Percentiles rank a stretch among this genome's conserved stretches.
phyloP scores from a whole-genome alignment of 1,139 yeast genomes.

The Taphrina confusa region DNA sequence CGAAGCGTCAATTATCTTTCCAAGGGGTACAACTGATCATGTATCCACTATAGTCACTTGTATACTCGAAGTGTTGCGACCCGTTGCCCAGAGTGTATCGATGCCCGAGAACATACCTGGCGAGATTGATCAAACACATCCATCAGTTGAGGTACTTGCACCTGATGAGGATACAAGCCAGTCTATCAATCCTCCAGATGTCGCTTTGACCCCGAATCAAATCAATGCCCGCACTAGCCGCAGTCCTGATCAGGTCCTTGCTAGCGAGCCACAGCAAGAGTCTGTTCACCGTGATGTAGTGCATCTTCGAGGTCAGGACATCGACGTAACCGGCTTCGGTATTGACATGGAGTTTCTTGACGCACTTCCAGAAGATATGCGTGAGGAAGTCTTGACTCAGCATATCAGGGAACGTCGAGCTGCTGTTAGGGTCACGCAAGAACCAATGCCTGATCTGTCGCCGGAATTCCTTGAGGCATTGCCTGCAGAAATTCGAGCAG shows the following conservation, averaged over 20 bases:
- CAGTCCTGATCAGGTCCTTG: neutral
- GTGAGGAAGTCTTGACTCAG: conserved; percentile 88
- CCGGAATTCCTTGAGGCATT: conserved; percentile 80
- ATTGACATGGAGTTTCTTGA: conserved; percentile 89
- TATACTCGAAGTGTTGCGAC: conserved; percentile 50
- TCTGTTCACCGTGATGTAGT: conserved; percentile 48
- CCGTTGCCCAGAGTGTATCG: conserved; percentile 47
- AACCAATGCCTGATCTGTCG: conserved; percentile 60
- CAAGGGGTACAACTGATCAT: conserved; percentile 50
- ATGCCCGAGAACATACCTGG: conserved; percentile 50
- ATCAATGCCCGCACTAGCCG: neutral
- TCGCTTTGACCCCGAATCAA: too few relatives aligned
- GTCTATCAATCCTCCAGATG: too few relatives aligned
- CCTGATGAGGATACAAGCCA: neutral
- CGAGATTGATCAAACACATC: too few relatives aligned
- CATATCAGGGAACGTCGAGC: conserved; percentile 70
- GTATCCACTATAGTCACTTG: conserved; percentile 55
- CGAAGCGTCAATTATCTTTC: conserved; percentile 55
- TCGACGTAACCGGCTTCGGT: conserved; percentile 85
- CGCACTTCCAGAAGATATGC: conserved; percentile 89
- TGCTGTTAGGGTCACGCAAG: conserved; percentile 42
- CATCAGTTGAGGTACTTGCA: neutral
- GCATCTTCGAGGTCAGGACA: conserved; percentile 72
- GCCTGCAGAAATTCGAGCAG: conserved; percentile 73
- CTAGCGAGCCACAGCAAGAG: neutral